Percentiles rank a stretch among this genome's conserved stretches.
Evolutionary conservation across 306 rosid genomes (phyloP).

Genomic region (Carpinus viminea): DNA sequence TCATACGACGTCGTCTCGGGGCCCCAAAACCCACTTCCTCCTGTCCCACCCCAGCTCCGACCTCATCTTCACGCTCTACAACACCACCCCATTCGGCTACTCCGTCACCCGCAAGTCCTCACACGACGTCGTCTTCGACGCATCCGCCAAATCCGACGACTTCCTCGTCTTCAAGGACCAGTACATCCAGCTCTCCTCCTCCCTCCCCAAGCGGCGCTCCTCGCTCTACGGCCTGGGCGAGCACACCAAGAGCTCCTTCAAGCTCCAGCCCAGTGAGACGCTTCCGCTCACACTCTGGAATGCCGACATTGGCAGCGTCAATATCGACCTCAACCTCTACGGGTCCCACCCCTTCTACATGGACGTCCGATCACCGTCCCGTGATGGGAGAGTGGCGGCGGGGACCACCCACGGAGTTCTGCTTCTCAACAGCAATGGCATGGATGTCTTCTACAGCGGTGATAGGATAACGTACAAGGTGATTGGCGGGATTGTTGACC

Average conservation of each 20-base stretch:
- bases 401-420: conserved; percentile 80
- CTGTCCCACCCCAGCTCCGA: conserved; percentile 54
- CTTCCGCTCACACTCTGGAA: conserved; percentile 65
- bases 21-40: neutral
- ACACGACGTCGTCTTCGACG: conserved; percentile 53
- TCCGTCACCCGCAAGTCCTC: conserved; percentile 60
- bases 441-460: conserved; percentile 66
- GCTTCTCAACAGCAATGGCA: conserved; percentile 73
- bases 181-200: conserved; percentile 68
- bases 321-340: conserved; percentile 58
- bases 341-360: conserved; percentile 90
- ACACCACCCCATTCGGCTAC: conserved; percentile 80
- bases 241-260: conserved; percentile 66
- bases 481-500: conserved; percentile 77
- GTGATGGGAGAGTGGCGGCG: conserved; percentile 37
- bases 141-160: conserved; percentile 41
- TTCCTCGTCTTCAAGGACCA: conserved; percentile 72
- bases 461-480: conserved; percentile 64
- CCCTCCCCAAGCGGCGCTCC: conserved; percentile 51
- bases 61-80: conserved; percentile 56
- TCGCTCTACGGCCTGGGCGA: conserved; percentile 75
- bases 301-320: conserved; percentile 50
- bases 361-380: conserved; percentile 57
- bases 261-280: conserved; percentile 39
- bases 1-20: neutral